Conservation (phyloP, 495 filamentous ascomycete genomes). For the Trichoderma parareesei region DNA sequence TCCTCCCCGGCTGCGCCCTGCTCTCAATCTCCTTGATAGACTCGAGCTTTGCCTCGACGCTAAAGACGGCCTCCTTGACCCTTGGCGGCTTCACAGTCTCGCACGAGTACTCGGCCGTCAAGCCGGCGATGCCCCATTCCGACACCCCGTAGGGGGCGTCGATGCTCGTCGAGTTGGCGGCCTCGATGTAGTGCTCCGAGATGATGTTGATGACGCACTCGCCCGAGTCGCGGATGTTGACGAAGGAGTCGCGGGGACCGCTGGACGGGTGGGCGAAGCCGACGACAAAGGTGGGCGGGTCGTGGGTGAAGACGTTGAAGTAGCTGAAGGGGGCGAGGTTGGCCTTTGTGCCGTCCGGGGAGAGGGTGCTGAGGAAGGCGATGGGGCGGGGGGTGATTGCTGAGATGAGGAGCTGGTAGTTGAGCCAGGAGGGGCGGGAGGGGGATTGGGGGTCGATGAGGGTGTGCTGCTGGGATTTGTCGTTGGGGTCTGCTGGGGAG, state of each 20-base stretch:
- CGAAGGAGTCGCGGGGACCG: conserved; percentile 63
- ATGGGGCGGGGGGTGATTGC: conserved; percentile 78
- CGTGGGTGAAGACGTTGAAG: conserved; percentile 74
- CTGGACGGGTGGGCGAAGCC: conserved; percentile 53
- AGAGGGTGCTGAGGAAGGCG: conserved; percentile 45
- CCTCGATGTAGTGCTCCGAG: conserved; percentile 76
- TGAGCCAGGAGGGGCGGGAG: conserved; percentile 57
- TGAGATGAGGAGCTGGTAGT: conserved; percentile 91
- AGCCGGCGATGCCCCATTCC: conserved; percentile 74
- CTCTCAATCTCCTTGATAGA: conserved; percentile 69
- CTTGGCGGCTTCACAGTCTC: conserved; percentile 60
- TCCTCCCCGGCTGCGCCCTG: conserved; percentile 55
- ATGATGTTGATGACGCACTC: conserved; percentile 89
- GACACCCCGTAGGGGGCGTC: conserved; percentile 71
- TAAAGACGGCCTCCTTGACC: conserved; percentile 74
- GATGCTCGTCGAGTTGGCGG: conserved; percentile 70
- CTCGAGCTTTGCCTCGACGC: conserved; percentile 71
- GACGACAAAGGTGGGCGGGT: conserved; percentile 82
- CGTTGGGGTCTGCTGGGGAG: conserved; percentile 29
- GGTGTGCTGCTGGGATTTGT: conserved; percentile 49
- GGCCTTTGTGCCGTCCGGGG: conserved; percentile 30
- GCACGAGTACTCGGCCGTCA: conserved; percentile 59
- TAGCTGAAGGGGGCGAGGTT: conserved; percentile 90
- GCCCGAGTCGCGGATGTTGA: conserved; percentile 58
- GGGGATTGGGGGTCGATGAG: conserved; percentile 75